Evolutionary conservation across 73 alveolate genomes (phyloP).

Genomic region (Stentor coeruleus): DNA sequence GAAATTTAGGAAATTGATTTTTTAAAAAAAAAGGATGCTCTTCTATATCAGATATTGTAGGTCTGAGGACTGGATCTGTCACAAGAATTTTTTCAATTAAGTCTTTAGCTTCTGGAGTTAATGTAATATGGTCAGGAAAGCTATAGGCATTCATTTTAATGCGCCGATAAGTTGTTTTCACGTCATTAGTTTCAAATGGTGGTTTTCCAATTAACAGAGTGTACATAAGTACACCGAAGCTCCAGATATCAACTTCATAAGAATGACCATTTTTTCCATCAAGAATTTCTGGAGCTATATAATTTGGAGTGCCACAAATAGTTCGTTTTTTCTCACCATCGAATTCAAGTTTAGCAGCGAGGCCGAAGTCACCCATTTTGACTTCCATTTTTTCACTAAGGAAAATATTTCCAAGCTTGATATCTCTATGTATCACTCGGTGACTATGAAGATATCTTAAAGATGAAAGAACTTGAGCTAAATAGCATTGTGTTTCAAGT

Average conservation of each 20-base stretch:
- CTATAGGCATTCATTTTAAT: slow-evolving; percentile 55
- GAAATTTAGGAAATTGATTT: slow-evolving; percentile 58
- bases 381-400: slow-evolving; percentile 80
- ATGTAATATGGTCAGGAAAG: slow-evolving; percentile 64
- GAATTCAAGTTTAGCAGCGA: slow-evolving; percentile 74
- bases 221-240: slow-evolving; percentile 75
- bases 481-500: slow-evolving; percentile 48
- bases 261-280: slow-evolving; percentile 73
- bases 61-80: slow-evolving; percentile 41
- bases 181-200: slow-evolving; percentile 83
- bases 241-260: slow-evolving; percentile 83
- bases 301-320: slow-evolving; percentile 85
- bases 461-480: slow-evolving; percentile 52
- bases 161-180: slow-evolving; percentile 65
- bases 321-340: slow-evolving; percentile 82
- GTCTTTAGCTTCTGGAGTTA: slow-evolving; percentile 55
- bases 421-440: slow-evolving; percentile 76
- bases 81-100: slow-evolving; percentile 55
- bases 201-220: slow-evolving; percentile 74
- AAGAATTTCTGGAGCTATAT: slow-evolving; percentile 86
- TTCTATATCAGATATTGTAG: neutral
- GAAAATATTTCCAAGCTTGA: slow-evolving; percentile 75
- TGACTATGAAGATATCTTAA: slow-evolving; percentile 55
- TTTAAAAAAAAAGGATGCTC: no score
- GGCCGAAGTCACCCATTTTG: slow-evolving; percentile 84